Evolutionary conservation across 179 eudicot species (phyloP).

Genomic region (Monotropa hypopitys): DNA sequence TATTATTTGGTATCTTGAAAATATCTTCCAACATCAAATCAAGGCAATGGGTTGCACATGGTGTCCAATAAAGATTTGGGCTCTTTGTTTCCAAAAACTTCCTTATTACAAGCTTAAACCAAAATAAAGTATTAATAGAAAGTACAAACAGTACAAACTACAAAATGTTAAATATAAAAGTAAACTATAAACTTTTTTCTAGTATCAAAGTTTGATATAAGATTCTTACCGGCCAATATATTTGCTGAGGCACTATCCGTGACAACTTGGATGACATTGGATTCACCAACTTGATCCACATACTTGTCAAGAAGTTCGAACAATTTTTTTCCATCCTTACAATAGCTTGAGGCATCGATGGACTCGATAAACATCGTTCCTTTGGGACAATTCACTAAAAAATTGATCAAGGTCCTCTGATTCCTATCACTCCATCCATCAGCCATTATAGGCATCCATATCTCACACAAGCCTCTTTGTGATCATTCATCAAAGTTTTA

Average conservation of each 20-base stretch:
- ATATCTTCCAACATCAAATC: neutral
- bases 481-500: too few species aligned
- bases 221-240: neutral
- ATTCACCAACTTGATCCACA: neutral
- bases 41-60: neutral
- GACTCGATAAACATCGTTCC: neutral
- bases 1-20: neutral
- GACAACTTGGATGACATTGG: neutral
- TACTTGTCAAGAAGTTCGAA: neutral
- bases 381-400: neutral
- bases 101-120: neutral
- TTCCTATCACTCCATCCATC: neutral
- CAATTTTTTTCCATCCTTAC: neutral
- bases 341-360: neutral
- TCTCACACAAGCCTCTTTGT: too few species aligned
- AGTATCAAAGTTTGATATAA: neutral
- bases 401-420: neutral
- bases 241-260: neutral
- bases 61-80: neutral
- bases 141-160: neutral
- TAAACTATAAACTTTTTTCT: neutral
- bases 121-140: neutral
- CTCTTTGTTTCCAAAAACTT: neutral
- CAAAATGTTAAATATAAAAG: neutral
- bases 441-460: neutral